Conservation (phyloP, 148 eudicot species). For the Silene uniflora region DNA sequence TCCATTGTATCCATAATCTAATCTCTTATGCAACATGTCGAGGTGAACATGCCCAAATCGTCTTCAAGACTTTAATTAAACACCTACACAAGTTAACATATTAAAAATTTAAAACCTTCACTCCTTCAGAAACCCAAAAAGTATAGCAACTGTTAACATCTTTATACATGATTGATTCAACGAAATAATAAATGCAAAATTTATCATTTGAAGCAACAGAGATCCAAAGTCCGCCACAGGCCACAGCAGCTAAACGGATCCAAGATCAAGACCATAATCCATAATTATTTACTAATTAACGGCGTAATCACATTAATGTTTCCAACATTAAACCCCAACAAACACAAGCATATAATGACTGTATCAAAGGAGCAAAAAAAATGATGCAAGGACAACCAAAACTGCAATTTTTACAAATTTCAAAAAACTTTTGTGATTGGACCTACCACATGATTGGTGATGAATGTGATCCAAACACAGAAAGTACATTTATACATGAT, state of each 20-base stretch:
- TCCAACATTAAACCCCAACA: neutral
- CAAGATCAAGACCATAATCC: too few species aligned
- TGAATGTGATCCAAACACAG: slow-evolving; percentile 7
- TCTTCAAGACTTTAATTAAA: slow-evolving; percentile 20
- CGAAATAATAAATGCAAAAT: neutral
- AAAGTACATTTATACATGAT: slow-evolving; percentile 20
- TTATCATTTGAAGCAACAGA: neutral
- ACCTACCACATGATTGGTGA: slow-evolving; percentile 20
- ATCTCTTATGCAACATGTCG: slow-evolving; percentile 81
- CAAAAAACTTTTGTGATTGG: slow-evolving; percentile 1
- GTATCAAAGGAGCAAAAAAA: neutral
- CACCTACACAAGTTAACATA: neutral
- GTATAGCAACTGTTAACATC: too few species aligned
- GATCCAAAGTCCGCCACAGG: too few species aligned
- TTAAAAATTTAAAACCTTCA: too few species aligned
- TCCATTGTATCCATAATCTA: slow-evolving; percentile 73
- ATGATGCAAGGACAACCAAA: neutral
- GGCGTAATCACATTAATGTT: too few species aligned
- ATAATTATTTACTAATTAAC: too few species aligned
- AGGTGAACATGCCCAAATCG: slow-evolving; percentile 57
- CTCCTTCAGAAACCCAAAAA: neutral
- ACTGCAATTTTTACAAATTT: neutral
- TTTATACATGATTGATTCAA: too few species aligned
- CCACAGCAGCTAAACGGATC: too few species aligned
- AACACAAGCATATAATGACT: slow-evolving; percentile 1